Evolutionary conservation across 345 rosid species (phyloP), one percentile per base, ranked within the genome.

Genomic region (Cochlearia excelsa): DNA sequence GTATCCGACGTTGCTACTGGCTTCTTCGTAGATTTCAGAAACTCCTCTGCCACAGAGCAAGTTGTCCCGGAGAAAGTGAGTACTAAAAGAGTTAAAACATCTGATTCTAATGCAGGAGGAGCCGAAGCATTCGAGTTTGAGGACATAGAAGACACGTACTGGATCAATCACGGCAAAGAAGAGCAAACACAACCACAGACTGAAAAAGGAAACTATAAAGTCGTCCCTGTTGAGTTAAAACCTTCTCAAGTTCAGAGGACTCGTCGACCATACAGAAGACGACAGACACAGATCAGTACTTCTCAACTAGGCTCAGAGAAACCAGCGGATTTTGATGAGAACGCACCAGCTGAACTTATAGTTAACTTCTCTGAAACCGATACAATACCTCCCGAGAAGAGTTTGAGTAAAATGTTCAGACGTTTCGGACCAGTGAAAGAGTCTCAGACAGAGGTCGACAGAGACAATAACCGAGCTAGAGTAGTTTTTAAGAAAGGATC

Each of bases 121-220:
- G 71, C 95, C 1, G 91, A 81, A 75, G 80, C 96, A 63, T 92
- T 86, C 64, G 95, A 88, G 72, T 92, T 88, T 68, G 98, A 86
- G 74, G 96, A 92, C 69, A 80, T 78, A 88, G 84, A 71, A 38
- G 98, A 92, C 68, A 86, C 96, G 56, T 92, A 86, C 52, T 92
- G 98, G 58, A 81, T 92, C 38, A 81, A 84, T 67, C 86, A 92
- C 74, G 94, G 95, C 43, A 79, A 83, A 9, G 97, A 84, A 67
- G 97, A 84, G 84, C 88, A 83, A 43, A 84, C 72, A n/a, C 23
- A 16, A 16, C 82, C 77, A 61, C 29, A 74, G 23, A 67, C 72
- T 41, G 77, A 66, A 46, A 81, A 72, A 71, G 71, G 66, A 33
- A 81, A 75, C 16, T 74, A 80, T 74, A 78, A 74, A 45, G 39